Evolutionary conservation across 2,329 filamentous ascomycete species (phyloP).

Genomic region (Phoma sp.): DNA sequence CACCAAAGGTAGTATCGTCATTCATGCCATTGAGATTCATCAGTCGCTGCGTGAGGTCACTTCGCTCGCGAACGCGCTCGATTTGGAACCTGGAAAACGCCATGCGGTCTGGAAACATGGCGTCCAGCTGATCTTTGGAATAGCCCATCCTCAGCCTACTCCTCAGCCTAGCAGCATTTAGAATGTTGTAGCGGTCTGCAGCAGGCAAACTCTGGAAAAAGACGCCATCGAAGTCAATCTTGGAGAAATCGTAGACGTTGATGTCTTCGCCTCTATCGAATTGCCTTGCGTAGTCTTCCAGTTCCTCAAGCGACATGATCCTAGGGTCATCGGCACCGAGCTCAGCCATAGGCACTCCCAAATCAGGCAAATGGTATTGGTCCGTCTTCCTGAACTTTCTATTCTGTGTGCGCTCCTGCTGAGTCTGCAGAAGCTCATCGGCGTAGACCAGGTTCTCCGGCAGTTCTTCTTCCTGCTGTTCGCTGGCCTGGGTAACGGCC

Average conservation of each 20-base stretch:
- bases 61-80: constrained; percentile 88
- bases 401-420: constrained; percentile 73
- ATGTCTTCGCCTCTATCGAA: constrained; percentile 94
- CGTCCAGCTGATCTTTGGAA: constrained; percentile 93
- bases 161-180: constrained; percentile 88
- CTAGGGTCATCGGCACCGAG: constrained; percentile 94
- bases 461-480: constrained; percentile 70
- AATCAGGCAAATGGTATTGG: constrained; percentile 90
- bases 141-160: constrained; percentile 93
- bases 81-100: constrained; percentile 97
- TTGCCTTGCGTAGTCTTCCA: constrained; percentile 91
- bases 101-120: constrained; percentile 98
- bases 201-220: constrained; percentile 93
- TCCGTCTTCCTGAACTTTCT: constrained; percentile 90
- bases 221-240: constrained; percentile 95
- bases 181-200: constrained; percentile 92
- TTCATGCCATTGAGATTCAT: constrained; percentile 96
- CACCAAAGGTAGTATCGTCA: constrained; percentile 71
- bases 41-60: constrained; percentile 89
- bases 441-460: constrained; percentile 83
- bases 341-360: constrained; percentile 76
- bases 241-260: constrained; percentile 87
- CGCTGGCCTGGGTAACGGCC: constrained; percentile 46
- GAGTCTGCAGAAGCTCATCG: constrained; percentile 83
- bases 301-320: constrained; percentile 93